These are phyloP conservation scores for Leccinum longicurvipes DNA, from an alignment of 768 basidiomycete species.

Conservation along the genomic window DNA sequence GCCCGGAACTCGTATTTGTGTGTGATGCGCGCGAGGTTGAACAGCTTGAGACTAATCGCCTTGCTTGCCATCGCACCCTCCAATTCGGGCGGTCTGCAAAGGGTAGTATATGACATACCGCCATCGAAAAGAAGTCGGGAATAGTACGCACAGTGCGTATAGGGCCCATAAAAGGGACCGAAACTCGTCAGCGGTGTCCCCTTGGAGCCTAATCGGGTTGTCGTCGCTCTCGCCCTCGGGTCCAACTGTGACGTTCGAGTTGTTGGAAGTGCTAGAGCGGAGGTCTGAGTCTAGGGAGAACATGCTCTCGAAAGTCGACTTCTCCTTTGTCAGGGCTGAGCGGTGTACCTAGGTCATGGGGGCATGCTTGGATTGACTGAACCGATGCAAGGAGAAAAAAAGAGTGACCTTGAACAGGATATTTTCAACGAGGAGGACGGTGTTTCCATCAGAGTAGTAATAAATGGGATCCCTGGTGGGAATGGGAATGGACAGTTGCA, in stretches of 20 bases:
- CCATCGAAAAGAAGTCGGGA: background rate
- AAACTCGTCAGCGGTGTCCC: conserved; percentile 48
- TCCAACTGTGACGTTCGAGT: conserved; percentile 27
- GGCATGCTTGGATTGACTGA: conserved; percentile 20
- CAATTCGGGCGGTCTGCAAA: conserved; percentile 43
- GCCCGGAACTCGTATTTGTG: conserved; percentile 47
- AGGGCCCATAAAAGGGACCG: conserved; percentile 52
- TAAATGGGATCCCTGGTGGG: conserved; percentile 38
- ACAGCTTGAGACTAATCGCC: conserved; percentile 42
- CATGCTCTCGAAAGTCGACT: conserved; percentile 46
- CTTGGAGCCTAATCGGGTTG: conserved; percentile 45
- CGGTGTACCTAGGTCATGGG: conserved; percentile 34
- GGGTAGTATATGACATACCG: conserved; percentile 1
- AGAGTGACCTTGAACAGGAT: conserved; percentile 47
- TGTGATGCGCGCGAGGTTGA: conserved; percentile 47
- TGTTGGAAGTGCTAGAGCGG: conserved; percentile 23
- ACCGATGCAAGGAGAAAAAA: conserved; percentile 4
- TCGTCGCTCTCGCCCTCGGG: conserved; percentile 50
- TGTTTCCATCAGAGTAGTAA: conserved; percentile 40
- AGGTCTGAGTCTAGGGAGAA: conserved; percentile 40
- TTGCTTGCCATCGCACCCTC: conserved; percentile 41
- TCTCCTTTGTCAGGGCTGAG: conserved; percentile 42
- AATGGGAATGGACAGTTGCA: conserved; percentile 32
- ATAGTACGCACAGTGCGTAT: conserved; percentile 45
- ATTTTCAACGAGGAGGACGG: conserved; percentile 42